Percentiles rank a stretch among this genome's conserved stretches.
Evolutionary conservation across 805 yeast genomes (phyloP).

Genomic region (Clavispora fructus): DNA sequence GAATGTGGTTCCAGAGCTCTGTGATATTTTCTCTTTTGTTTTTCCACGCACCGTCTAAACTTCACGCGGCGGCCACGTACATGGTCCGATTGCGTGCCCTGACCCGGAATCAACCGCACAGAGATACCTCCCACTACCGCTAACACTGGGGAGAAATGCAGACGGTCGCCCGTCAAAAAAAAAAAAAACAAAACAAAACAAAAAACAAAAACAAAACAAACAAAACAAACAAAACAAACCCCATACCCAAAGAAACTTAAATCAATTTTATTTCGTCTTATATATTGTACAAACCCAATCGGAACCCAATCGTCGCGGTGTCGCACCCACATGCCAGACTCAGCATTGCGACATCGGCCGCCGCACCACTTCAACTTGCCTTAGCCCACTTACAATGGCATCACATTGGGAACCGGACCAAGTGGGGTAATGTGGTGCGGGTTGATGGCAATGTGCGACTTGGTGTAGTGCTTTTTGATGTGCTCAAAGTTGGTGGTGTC

Average conservation of each 20-base stretch:
- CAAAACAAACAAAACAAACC: too few species aligned
- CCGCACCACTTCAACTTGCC: too few species aligned
- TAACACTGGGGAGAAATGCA: not conserved
- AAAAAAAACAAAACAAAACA: too few species aligned
- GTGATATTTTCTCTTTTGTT: conserved; percentile 1
- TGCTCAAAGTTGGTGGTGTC: conserved; percentile 84
- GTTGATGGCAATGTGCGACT: conserved; percentile 75
- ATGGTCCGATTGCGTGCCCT: not conserved
- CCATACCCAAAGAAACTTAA: too few species aligned
- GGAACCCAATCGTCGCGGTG: too few species aligned
- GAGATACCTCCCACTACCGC: too few species aligned
- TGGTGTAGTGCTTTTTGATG: conserved; percentile 86
- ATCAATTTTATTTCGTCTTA: too few species aligned
- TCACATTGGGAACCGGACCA: conserved; percentile 81
- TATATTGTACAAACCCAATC: too few species aligned
- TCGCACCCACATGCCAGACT: too few species aligned
- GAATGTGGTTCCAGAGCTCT: not conserved
- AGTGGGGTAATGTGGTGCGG: conserved; percentile 80
- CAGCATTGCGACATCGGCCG: too few species aligned
- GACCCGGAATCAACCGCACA: not conserved
- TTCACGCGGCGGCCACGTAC: not conserved
- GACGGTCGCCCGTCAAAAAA: too few species aligned
- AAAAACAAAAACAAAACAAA: too few species aligned
- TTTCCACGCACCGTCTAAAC: conserved; percentile 1
- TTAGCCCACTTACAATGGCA: conserved; percentile 17